Evolutionary conservation across 2,329 filamentous ascomycete species (phyloP).

Genomic region (Paraphaeosphaeria minitans): DNA sequence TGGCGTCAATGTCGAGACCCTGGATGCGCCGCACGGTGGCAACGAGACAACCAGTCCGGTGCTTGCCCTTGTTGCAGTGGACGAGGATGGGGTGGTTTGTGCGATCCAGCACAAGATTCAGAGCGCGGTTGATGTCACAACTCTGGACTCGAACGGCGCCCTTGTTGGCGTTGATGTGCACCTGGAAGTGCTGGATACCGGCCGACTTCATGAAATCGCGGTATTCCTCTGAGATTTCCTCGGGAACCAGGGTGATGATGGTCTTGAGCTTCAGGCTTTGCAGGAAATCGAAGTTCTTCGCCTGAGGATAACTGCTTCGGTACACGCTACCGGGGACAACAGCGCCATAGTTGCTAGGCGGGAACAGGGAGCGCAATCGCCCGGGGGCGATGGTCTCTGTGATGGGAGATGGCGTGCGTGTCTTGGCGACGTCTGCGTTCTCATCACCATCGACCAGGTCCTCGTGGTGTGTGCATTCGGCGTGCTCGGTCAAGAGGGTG

Average conservation of each 20-base stretch:
- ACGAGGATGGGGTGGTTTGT: constrained; percentile 80
- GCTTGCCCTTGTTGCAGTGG: constrained; percentile 94
- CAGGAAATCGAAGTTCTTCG: constrained; percentile 73
- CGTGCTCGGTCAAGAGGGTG: constrained; percentile 34
- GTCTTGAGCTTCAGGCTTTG: constrained; percentile 73
- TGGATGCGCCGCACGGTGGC: constrained; percentile 76
- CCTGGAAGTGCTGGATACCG: constrained; percentile 73
- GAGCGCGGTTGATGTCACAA: constrained; percentile 68
- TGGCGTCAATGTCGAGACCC: constrained; percentile 66
- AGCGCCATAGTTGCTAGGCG: constrained; percentile 77
- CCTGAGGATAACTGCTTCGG: constrained; percentile 78
- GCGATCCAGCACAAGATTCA: constrained; percentile 72
- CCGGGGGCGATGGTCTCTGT: constrained; percentile 29
- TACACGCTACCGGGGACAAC: constrained; percentile 76
- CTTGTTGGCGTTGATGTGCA: constrained; percentile 88
- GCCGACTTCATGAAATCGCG: constrained; percentile 66
- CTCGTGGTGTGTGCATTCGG: constrained; percentile 36
- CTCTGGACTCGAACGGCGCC: constrained; percentile 57
- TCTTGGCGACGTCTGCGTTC: constrained; percentile 3
- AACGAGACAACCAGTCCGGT: constrained; percentile 89
- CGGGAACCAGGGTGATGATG: constrained; percentile 66
- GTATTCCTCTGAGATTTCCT: constrained; percentile 55
- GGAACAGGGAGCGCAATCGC: constrained; percentile 47
- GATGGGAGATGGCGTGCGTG: constrained; percentile 15
- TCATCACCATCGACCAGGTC: constrained; percentile 26